A percentile compares a stretch with the other conserved stretches of the same genome.
Evolutionary conservation across 306 rosid genomes (phyloP).

Genomic region (Trichosanthes truncata): DNA sequence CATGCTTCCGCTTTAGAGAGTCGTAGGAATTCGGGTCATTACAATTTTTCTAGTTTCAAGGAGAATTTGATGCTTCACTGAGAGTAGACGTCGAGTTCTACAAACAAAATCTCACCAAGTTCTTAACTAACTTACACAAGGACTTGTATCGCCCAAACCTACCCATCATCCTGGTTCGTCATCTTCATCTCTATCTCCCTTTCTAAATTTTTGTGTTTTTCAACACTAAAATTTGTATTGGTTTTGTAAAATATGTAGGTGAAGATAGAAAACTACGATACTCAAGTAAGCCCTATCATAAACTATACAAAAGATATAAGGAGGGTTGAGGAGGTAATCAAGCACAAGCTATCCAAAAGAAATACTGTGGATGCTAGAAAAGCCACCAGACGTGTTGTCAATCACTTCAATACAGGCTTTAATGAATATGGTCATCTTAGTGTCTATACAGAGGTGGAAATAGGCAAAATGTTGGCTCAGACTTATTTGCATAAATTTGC

Average conservation of each 20-base stretch:
- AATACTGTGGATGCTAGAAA: not conserved
- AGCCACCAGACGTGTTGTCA: not conserved
- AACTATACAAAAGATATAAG: not conserved
- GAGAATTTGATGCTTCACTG: not conserved
- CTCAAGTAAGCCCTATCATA: not conserved
- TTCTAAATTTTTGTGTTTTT: not conserved
- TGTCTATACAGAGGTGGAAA: not conserved
- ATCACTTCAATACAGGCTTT: not conserved
- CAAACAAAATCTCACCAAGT: not conserved
- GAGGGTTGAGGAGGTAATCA: not conserved
- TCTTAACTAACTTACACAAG: not conserved
- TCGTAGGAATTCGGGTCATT: too few species aligned
- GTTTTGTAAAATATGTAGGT: not conserved
- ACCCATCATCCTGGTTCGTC: not conserved
- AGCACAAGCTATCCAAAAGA: not conserved
- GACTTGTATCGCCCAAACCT: not conserved
- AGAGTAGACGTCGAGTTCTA: not conserved
- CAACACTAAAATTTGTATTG: not conserved
- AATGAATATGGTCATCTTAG: not conserved
- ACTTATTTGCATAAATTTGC: not conserved
- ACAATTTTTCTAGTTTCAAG: not conserved
- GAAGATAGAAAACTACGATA: not conserved
- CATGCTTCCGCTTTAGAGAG: too few species aligned
- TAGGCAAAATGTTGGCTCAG: not conserved
- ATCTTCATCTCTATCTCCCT: too few species aligned